A percentile compares a stretch with the other conserved stretches of the same genome.
Evolutionary conservation across 129 eudicot genomes (phyloP).

Genomic region (Tanacetum coccineum): DNA sequence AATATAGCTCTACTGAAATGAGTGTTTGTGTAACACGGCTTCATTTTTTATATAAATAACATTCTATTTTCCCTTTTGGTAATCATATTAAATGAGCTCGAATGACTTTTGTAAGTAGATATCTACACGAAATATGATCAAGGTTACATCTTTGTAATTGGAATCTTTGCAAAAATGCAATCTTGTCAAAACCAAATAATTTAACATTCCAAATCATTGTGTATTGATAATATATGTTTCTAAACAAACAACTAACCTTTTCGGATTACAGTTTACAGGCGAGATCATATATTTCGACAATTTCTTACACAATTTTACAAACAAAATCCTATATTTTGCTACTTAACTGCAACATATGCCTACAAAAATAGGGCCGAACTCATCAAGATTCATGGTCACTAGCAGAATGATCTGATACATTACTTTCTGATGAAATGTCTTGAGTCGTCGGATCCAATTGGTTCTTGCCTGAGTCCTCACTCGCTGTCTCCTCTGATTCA

Average conservation of each 20-base stretch:
- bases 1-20: slow-evolving; percentile 21
- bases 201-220: neutral
- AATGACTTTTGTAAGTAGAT: no score
- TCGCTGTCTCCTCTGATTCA: slow-evolving; percentile 1
- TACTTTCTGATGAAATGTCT: slow-evolving; percentile 23
- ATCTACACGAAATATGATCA: no score
- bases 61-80: neutral
- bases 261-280: slow-evolving; percentile 12
- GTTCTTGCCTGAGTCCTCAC: slow-evolving; percentile 19
- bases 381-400: slow-evolving; percentile 11
- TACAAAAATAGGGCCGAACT: slow-evolving; percentile 27
- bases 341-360: slow-evolving; percentile 27
- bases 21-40: slow-evolving; percentile 31
- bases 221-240: slow-evolving; percentile 3
- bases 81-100: neutral
- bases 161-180: neutral
- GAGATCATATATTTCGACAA: slow-evolving; percentile 26
- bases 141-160: no score
- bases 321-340: slow-evolving; percentile 31
- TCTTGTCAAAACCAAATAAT: neutral
- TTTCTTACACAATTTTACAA: slow-evolving; percentile 25
- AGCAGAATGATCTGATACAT: slow-evolving; percentile 7
- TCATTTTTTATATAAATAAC: slow-evolving; percentile 20
- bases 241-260: slow-evolving; percentile 6
- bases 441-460: slow-evolving; percentile 18